phyloP scores from a whole-genome alignment of 305 asterid genomes.

The Fraxinus xanthoxyloides region DNA sequence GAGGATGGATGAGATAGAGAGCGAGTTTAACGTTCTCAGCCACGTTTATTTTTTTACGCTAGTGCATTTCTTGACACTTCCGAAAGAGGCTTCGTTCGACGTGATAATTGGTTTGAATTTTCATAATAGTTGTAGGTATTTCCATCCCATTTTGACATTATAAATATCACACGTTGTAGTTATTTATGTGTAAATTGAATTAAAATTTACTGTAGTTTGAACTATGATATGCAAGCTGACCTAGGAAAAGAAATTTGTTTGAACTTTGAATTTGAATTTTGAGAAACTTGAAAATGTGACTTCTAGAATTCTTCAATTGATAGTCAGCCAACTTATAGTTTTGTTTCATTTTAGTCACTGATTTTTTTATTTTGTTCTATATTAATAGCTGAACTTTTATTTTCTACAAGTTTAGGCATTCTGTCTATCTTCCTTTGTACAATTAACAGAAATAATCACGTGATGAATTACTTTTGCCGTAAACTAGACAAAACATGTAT shows the following conservation, averaged over 20 bases:
- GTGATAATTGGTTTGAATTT: not conserved
- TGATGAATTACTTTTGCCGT: not conserved
- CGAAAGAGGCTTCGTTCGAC: not conserved
- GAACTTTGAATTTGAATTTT: not conserved
- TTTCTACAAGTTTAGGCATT: not conserved
- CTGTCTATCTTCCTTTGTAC: not conserved
- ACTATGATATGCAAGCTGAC: not conserved
- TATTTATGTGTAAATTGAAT: too few species aligned
- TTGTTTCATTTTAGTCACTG: not conserved
- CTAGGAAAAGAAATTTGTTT: not conserved
- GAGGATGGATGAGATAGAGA: constrained; percentile 30
- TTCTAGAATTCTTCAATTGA: not conserved
- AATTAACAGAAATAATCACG: not conserved
- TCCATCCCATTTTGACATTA: not conserved
- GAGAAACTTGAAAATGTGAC: not conserved
- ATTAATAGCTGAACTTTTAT: not conserved
- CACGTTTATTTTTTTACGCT: not conserved
- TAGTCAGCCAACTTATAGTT: not conserved
- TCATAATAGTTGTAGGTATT: not conserved
- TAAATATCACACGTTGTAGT: too few species aligned
- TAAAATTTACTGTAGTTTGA: too few species aligned
- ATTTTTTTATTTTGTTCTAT: not conserved
- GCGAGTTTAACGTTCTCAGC: not conserved
- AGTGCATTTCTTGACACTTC: not conserved
- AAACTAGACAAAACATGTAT: not conserved